Evolutionary conservation across 2,329 filamentous ascomycete genomes (phyloP).

Genomic region (Trichoderma arundinaceum): DNA sequence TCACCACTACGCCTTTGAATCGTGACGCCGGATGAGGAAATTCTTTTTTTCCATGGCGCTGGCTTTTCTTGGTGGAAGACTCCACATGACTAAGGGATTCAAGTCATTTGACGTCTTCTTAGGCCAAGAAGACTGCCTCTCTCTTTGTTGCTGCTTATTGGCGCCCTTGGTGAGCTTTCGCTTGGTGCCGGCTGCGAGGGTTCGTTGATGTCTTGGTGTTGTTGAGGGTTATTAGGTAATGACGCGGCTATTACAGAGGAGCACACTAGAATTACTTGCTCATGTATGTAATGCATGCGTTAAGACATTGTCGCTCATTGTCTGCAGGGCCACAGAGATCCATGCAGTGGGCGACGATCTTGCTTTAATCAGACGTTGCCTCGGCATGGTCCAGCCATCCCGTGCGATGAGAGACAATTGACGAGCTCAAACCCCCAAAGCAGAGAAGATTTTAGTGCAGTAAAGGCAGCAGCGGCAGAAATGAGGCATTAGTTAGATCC

Average conservation of each 20-base stretch:
- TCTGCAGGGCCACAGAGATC: neutral
- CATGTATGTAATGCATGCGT: slow-evolving; percentile 27
- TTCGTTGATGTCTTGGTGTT: neutral
- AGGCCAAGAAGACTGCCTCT: too few relatives aligned
- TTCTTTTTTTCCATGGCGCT: slow-evolving; percentile 17
- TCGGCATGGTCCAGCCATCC: neutral
- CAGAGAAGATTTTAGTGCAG: too few relatives aligned
- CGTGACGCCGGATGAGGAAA: slow-evolving; percentile 23
- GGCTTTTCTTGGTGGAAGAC: neutral
- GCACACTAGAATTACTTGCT: too few relatives aligned
- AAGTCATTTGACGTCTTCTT: slow-evolving; percentile 3
- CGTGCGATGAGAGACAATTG: neutral
- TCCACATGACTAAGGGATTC: slow-evolving; percentile 3
- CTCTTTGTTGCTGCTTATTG: neutral
- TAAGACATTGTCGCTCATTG: neutral
- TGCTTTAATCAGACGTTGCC: neutral
- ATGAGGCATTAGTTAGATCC: too few relatives aligned
- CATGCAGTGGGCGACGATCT: neutral
- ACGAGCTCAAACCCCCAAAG: neutral
- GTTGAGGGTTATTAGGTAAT: slow-evolving; percentile 10
- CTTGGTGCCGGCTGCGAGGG: neutral
- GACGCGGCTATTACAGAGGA: neutral
- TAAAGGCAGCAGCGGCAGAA: too few relatives aligned
- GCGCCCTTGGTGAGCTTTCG: neutral
- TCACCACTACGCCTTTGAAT: slow-evolving; percentile 28